phyloP scores from a whole-genome alignment of 192 early-diverging fungal species.

The Coemansia sp. region DNA sequence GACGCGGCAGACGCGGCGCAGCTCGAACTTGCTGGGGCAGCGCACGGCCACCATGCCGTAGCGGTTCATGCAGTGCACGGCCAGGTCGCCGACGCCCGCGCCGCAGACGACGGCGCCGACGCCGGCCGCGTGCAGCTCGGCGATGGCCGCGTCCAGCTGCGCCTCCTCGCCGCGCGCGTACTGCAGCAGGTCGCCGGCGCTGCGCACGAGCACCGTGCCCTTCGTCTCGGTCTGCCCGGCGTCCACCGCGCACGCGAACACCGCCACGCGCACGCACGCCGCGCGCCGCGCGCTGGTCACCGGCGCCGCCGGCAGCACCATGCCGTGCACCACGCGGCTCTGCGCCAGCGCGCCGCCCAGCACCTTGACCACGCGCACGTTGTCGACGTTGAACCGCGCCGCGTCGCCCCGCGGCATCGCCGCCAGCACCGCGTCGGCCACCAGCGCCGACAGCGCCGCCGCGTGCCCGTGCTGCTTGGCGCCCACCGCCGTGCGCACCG shows the following conservation, averaged over 20 bases:
- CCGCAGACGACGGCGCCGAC: constrained; percentile 92
- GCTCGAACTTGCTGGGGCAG: constrained; percentile 93
- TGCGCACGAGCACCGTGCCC: constrained; percentile 97
- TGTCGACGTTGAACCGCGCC: constrained; percentile 91
- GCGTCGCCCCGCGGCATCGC: constrained; percentile 86
- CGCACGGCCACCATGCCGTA: constrained; percentile 86
- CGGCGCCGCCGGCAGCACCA: constrained; percentile 94
- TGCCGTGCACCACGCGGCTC: constrained; percentile 86
- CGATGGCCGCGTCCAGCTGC: constrained; percentile 81
- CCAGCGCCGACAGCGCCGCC: constrained; percentile 75
- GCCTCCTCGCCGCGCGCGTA: constrained; percentile 95
- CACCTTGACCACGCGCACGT: constrained; percentile 95
- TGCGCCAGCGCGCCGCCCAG: constrained; percentile 89
- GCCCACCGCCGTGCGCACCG: constrained; percentile 75
- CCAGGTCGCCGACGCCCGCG: constrained; percentile 85
- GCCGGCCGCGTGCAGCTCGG: constrained; percentile 86
- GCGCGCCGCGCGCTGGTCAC: constrained; percentile 72
- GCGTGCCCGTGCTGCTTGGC: constrained; percentile 97
- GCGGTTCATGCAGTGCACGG: constrained; percentile 93
- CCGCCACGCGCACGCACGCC: constrained; percentile 87
- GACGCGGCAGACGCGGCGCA: constrained; percentile 90
- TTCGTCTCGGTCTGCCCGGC: constrained; percentile 96
- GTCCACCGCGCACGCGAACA: constrained; percentile 93
- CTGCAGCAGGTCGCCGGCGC: constrained; percentile 92
- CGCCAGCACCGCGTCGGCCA: constrained; percentile 78